Conservation (phyloP, 129 eudicot genomes). For the Artemisia annua region DNA sequence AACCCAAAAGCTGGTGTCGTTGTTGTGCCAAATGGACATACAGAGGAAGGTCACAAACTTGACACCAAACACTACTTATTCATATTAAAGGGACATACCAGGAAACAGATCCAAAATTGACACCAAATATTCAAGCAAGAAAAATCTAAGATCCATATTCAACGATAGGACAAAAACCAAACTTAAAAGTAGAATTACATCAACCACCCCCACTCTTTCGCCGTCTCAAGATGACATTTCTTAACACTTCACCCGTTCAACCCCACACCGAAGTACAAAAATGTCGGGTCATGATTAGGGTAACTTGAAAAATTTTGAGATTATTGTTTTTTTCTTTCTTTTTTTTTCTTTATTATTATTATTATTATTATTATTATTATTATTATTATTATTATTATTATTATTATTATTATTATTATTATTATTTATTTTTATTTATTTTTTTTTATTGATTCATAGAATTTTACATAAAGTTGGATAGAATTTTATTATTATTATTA, state of each 20-base stretch:
- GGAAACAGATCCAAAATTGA: slow-evolving; percentile 31
- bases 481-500: too few relatives aligned
- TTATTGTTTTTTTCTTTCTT: too few relatives aligned
- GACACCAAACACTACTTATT: background rate
- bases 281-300: background rate
- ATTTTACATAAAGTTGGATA: too few relatives aligned
- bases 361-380: too few relatives aligned
- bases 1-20: slow-evolving; percentile 20
- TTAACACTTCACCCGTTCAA: slow-evolving; percentile 62
- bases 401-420: too few relatives aligned
- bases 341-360: too few relatives aligned
- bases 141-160: slow-evolving; percentile 23
- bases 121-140: slow-evolving; percentile 19
- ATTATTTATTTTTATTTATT: too few relatives aligned
- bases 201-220: slow-evolving; percentile 15
- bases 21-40: background rate
- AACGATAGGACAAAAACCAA: slow-evolving; percentile 18
- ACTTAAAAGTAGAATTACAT: slow-evolving; percentile 24
- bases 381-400: too few relatives aligned
- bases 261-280: slow-evolving; percentile 60
- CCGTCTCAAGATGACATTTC: background rate
- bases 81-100: background rate
- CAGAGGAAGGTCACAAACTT: too few relatives aligned
- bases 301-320: too few relatives aligned
- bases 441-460: too few relatives aligned